Evolutionary conservation across 2,329 filamentous ascomycete genomes (phyloP), one percentile per base, ranked within the genome.

Genomic region (Pestalotiopsis sp.): DNA sequence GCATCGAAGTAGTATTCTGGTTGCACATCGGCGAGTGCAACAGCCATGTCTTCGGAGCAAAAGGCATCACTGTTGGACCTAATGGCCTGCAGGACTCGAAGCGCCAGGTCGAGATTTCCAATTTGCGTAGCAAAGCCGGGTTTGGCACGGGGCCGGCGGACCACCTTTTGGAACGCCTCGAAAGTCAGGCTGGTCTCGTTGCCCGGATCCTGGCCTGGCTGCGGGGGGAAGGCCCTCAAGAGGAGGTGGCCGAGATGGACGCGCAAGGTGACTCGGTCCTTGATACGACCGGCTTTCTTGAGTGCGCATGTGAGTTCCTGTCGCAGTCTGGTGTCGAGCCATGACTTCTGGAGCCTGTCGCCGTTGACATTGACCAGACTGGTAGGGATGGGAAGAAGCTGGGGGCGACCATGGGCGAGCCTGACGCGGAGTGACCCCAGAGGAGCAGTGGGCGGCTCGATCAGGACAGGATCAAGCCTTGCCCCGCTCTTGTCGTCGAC

Each of bases 1-100:
- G 35, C 65, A 22, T 67, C 68, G 11, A 69, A 67, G 26, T 64
- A 35, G 20, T 60, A 69, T 9, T 59, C 57, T n/a, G 68, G 65
- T 9, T 58, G 56, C 7, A 66, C 60, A 48, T 68, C 63, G 13
- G 40, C 63, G 17, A 40, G 22, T 9, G 55, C 17, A 6, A 58
- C 65, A 22, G 55, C 38, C 39, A 68, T 60, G 9, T 55, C 63
- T 11, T 56, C 38, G 4, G 59, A 26, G 13, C 56, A 24, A 30
- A 68, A 68, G 24, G 39, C 13, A 17, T 39, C 35, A 14, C 39
- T 55, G 13, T 67, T 55, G 1, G 30, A 40, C 35, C 65, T 69
- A 26, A 69, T 48, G 5, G 26, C 48, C 9, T 40, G 60, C 3
- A 69, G 57, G 3, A 69, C 52, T 44, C 55, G 30, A 11, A 67